Base-by-base conservation (phyloP, 371 early-diverging fungal genomes). In the Mucor lusitanicus region DNA sequence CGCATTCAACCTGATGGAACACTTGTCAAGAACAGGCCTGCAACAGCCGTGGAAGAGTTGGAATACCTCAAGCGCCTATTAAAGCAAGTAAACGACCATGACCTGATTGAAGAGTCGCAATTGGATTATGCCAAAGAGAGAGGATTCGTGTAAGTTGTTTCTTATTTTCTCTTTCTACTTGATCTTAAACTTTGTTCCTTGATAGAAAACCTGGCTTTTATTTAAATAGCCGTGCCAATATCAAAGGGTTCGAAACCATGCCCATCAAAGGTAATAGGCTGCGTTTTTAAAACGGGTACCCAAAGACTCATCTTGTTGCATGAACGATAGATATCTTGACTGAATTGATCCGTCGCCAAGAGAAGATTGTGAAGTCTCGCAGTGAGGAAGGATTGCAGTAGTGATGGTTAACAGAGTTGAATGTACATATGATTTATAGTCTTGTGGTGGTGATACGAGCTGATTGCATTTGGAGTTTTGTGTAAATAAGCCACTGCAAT, bases 21-120 rank as follows among this genome's bases (percentile, higher is more conserved):
- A 7, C 13, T 72, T 3, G 17, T 40, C 0, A 19, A 46, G 6
- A 48, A 27, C 9, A 46, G 64, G 53, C 33, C 61, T 6, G 42
- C 68, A 9, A 68, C 67, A 30, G 42, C 48, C 3, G 3, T 35
- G 13, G 68, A 68, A 30, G 63, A 68, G 32, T 28, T 72, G 8
- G 39, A 62, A 2, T 68, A 64, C 28, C 54, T 62, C 17, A 61
- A 72, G 54, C 19, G 70, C 19, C 19, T 70, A 21, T 19, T 65
- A n/a, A 8, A 64, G n/a, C 72, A 72, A 62, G 65, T 53, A 1
- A 17, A 46, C 9, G 39, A 68, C 4, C 21, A 65, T 33, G 28
- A 55, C 28, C 25, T 68, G 2, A 33, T 21, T 12, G 72, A 72
- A 37, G 72, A 72, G 39, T 72, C 72, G n/a, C 72, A 72, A 46